phyloP scores from a whole-genome alignment of 768 basidiomycete genomes.

The Boletales sp. region DNA sequence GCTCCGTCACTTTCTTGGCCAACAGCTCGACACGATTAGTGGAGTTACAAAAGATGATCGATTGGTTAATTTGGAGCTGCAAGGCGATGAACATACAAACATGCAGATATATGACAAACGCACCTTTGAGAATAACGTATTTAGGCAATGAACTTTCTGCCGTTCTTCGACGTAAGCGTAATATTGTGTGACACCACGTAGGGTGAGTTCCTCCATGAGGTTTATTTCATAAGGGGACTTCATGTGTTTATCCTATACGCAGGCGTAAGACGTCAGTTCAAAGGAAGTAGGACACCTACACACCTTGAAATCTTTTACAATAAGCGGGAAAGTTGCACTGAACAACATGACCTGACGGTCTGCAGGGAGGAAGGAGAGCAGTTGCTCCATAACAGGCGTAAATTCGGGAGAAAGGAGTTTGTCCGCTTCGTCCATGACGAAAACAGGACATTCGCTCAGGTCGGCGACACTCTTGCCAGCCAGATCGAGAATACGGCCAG shows the following conservation, averaged over 20 bases:
- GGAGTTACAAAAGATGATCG: conserved; percentile 99
- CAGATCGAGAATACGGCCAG: conserved; percentile 92
- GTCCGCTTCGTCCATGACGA: conserved; percentile 99
- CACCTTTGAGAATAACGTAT: conserved; percentile 98
- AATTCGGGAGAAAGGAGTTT: conserved; percentile 97
- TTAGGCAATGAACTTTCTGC: conserved; percentile 99
- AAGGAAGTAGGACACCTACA: neutral
- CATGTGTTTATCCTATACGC: conserved; percentile 89
- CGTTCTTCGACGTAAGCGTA: conserved; percentile 99
- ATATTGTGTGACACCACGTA: conserved; percentile 98
- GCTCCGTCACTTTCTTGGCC: conserved; percentile 98
- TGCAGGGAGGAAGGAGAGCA: conserved; percentile 78
- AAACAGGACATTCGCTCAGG: conserved; percentile 89
- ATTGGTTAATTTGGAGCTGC: conserved; percentile 99
- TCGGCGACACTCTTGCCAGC: conserved; percentile 92
- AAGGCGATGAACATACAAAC: conserved; percentile 4
- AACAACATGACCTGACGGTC: conserved; percentile 98
- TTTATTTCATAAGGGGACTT: conserved; percentile 94
- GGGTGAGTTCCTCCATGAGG: conserved; percentile 98
- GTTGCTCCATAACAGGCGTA: conserved; percentile 96
- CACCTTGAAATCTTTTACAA: conserved; percentile 99
- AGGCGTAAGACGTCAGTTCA: conserved; percentile 7
- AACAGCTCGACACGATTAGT: conserved; percentile 99
- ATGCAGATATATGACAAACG: neutral
- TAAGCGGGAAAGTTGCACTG: conserved; percentile 98